Base-by-base conservation (phyloP, 2,329 filamentous ascomycete species). In the Anthostomella pinea region DNA sequence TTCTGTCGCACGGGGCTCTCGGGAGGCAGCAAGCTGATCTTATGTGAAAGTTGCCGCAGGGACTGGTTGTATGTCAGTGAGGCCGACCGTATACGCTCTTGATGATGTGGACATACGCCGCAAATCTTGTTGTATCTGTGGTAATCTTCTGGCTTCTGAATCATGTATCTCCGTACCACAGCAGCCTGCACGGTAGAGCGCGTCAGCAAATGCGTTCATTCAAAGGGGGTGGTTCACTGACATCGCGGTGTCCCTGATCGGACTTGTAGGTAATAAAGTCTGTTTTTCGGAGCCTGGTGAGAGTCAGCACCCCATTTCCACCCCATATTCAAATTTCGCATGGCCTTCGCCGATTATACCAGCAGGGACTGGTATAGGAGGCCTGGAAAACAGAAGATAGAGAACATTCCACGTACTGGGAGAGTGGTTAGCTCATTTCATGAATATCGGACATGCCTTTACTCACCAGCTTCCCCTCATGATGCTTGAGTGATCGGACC, bases 401-500 rank as follows among this genome's bases (percentile, higher is more conserved):
- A 14, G 10, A 7, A 15, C 27, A 10, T 20, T 38, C 7, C 28
- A 15, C 41, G 35, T 45, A 45, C 43, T 46, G 34, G 8, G 38
- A 10, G 19, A 30, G 31, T 23, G 11, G 37, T 48, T 43, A 48
- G 43, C 35, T 41, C 15, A 10, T 9, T 8, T 18, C 26, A n/a
- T 11, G 16, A 20, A 6, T 25, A 17, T 28, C 11, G 9, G 33
- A 22, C 16, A 17, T 15, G n/a, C n/a, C n/a, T n/a, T n/a, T n/a
- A 3, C 39, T 42, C 39, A 49, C 46, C 60, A 97, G 85, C 76
- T 93, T 94, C 63, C 93, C 81, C 81, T 98, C 93, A 68, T 96
- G 91, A 68, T 95, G 80, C 69, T 96, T 97, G 60, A 98, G 81
- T 72, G 95, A 89, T 55, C 93, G 85, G 52, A 95, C 88, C 93